Conservation (phyloP, 2,329 filamentous ascomycete genomes). For the Akanthomyces dipterigenus region DNA sequence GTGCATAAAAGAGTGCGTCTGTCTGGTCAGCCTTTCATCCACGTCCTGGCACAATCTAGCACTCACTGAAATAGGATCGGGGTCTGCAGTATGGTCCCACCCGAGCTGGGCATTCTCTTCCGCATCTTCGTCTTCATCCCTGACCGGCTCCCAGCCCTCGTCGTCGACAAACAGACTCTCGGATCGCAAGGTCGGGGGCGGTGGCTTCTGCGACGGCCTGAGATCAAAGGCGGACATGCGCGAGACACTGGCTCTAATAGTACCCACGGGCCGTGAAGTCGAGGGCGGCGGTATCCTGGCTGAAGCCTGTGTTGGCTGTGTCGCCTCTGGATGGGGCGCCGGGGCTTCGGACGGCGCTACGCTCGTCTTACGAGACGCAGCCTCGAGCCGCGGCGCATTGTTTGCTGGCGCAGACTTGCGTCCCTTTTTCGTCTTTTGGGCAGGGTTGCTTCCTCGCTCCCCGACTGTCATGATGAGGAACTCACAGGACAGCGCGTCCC, state of each 20-base stretch:
- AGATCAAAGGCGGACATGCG: constrained; percentile 35
- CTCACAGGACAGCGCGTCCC: constrained; percentile 63
- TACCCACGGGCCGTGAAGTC: constrained; percentile 26
- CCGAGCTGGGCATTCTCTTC: constrained; percentile 62
- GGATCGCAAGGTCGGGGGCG: constrained; percentile 51
- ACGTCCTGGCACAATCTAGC: neutral
- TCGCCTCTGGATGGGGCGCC: constrained; percentile 1
- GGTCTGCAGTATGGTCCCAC: constrained; percentile 65
- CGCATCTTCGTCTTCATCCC: constrained; percentile 51
- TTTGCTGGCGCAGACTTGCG: constrained; percentile 31
- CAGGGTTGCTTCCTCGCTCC: constrained; percentile 47
- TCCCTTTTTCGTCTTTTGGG: constrained; percentile 41
- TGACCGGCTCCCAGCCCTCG: constrained; percentile 67
- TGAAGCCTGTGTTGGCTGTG: constrained; percentile 17
- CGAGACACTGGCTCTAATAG: constrained; percentile 29
- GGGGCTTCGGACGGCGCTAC: constrained; percentile 29
- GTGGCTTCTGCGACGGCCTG: constrained; percentile 47
- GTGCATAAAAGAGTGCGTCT: constrained; percentile 39
- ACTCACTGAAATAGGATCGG: constrained; percentile 45
- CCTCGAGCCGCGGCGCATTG: constrained; percentile 38
- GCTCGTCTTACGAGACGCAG: constrained; percentile 39
- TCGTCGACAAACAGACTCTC: constrained; percentile 72
- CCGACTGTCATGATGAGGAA: constrained; percentile 80
- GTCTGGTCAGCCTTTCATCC: constrained; percentile 21
- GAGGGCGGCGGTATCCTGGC: constrained; percentile 24